Evolutionary conservation across 2,329 filamentous ascomycete genomes (phyloP), one percentile per base, ranked within the genome.

Genomic region (Corynespora cassiicola): DNA sequence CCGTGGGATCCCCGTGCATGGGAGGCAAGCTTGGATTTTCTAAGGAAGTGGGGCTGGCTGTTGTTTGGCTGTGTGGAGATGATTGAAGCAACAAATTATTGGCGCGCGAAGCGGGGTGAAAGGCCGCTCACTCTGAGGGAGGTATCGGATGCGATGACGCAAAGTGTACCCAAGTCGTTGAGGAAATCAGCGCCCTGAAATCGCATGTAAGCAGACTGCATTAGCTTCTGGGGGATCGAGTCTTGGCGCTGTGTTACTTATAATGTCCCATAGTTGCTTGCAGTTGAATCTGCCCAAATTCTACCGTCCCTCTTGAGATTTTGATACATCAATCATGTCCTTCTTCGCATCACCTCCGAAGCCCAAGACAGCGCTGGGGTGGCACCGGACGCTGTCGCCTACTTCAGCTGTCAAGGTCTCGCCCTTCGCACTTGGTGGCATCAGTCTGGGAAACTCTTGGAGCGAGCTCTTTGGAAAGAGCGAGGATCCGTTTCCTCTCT

Each of bases 321-420:
- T n/a, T n/a, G n/a, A n/a, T n/a, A n/a, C n/a, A n/a, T n/a, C n/a
- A n/a, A 20, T 6, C 11, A 42, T 46, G 42, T 37, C 33, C 2
- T 34, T 42, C 15, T 49, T 49, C 16, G 28, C 39, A 11, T 22
- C 39, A 17, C 47, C 47, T 18, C 34, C 33, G 20, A 49, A 48
- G 22, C 45, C 48, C 10, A 39, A 45, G n/a, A 39, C 44, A 4
- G 28, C 36, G 9, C 66, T 88, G 49, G 82, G 75, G 47, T 77
- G 81, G 34, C 85, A 87, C 54, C 81, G 85, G 9, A 65, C 88
- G 26, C 75, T 89, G 4, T 80, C 85, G 1, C 83, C 85, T 9
- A 80, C 76, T 1, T 85, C 85, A 2, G 75, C 77, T 0, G 74
- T 88, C 24, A 75, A 82, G 24, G 66, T 69, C 23, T 65, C 58